These are phyloP conservation scores for Backusella sp. DNA, from an alignment of 192 early-diverging fungal species.

Conservation along the genomic window DNA sequence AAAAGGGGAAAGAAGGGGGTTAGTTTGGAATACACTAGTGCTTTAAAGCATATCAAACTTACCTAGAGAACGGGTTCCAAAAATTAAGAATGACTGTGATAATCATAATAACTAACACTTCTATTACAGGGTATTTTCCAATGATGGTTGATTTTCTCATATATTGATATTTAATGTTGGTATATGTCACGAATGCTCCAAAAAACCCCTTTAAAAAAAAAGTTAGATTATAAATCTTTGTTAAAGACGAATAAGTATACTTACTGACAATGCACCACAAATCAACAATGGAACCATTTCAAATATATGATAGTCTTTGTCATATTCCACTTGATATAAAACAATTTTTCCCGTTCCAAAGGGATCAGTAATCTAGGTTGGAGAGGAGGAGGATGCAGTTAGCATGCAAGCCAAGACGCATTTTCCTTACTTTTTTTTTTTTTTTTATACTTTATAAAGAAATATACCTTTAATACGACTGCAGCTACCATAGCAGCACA, in stretches of 20 bases:
- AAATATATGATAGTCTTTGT: constrained; percentile 88
- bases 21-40: background rate
- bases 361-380: constrained; percentile 69
- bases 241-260: background rate
- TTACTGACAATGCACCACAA: constrained; percentile 78
- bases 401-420: background rate
- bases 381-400: background rate
- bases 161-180: constrained; percentile 64
- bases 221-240: background rate
- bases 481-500: constrained; percentile 93
- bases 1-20: background rate
- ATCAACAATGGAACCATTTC: constrained; percentile 85
- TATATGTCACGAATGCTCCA: constrained; percentile 76
- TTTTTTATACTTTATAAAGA: background rate
- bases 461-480: constrained; percentile 70
- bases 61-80: constrained; percentile 79
- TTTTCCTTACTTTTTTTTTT: background rate
- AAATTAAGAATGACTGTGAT: constrained; percentile 76
- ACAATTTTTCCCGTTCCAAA: constrained; percentile 84
- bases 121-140: constrained; percentile 66
- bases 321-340: constrained; percentile 85
- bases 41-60: constrained; percentile 6
- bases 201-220: constrained; percentile 65
- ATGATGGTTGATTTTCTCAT: constrained; percentile 75
- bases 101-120: constrained; percentile 68